phyloP scores from a whole-genome alignment of 805 yeast genomes.

The Candida vaughaniae region DNA sequence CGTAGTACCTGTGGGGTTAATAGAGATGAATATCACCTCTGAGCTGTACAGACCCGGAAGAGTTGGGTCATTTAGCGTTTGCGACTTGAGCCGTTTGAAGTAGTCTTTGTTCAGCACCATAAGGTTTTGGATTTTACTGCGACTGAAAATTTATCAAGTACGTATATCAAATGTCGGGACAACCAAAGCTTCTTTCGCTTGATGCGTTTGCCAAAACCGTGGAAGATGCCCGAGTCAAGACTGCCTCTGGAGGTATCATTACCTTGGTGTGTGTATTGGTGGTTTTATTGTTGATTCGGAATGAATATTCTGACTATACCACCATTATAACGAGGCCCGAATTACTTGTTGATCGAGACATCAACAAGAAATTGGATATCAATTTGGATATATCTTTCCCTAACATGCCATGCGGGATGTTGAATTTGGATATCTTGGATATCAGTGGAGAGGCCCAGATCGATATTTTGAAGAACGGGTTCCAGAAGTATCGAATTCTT shows the following conservation, averaged over 20 bases:
- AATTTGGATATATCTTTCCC: constrained; percentile 84
- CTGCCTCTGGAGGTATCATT: constrained; percentile 87
- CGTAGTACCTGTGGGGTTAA: constrained; percentile 43
- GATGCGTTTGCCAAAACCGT: constrained; percentile 95
- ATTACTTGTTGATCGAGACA: constrained; percentile 83
- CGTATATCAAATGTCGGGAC: constrained; percentile 8
- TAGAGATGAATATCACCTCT: constrained; percentile 35
- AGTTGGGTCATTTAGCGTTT: constrained; percentile 7
- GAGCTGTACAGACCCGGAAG: constrained; percentile 12
- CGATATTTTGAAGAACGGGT: constrained; percentile 69
- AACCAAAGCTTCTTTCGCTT: constrained; percentile 52
- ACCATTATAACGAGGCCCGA: constrained; percentile 72
- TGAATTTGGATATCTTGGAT: constrained; percentile 86
- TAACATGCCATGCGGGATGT: constrained; percentile 76
- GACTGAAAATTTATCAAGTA: not conserved
- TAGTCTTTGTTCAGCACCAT: constrained; percentile 10
- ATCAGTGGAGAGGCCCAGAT: constrained; percentile 80
- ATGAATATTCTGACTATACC: constrained; percentile 77
- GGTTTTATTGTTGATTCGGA: constrained; percentile 59
- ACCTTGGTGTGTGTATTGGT: constrained; percentile 68
- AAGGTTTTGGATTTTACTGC: not conserved
- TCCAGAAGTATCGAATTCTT: constrained; percentile 65
- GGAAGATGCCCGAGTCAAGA: constrained; percentile 87
- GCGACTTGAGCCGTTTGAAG: constrained; percentile 22
- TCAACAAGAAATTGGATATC: constrained; percentile 71